Evolutionary conservation across 805 yeast genomes (phyloP).

Genomic region (Kuraishia floccosa): DNA sequence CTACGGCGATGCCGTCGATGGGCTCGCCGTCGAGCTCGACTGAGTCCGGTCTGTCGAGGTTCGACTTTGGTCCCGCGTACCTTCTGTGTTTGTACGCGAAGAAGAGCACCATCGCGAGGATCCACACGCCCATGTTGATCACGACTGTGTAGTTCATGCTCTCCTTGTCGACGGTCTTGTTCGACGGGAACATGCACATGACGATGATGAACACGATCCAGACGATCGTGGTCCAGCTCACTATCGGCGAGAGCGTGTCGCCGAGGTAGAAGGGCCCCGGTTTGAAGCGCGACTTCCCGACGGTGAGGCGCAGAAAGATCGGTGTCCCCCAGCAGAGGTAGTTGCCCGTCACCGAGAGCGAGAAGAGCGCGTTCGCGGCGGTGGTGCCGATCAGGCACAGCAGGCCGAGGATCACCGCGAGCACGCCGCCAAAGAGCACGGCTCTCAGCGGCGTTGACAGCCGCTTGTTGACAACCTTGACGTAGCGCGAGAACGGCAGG

Average conservation of each 20-base stretch:
- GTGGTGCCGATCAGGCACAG: slow-evolving; percentile 27
- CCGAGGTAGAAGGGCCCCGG: slow-evolving; percentile 35
- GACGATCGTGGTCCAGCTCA: slow-evolving; percentile 18
- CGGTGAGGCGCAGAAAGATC: slow-evolving; percentile 24
- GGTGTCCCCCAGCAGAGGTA: slow-evolving; percentile 33
- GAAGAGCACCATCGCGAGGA: slow-evolving; percentile 11
- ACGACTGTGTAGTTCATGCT: slow-evolving; percentile 24
- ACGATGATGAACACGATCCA: slow-evolving; percentile 18
- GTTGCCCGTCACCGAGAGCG: slow-evolving; percentile 32
- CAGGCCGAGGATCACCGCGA: slow-evolving; percentile 25
- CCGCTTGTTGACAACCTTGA: slow-evolving; percentile 28
- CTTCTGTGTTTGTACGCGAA: slow-evolving; percentile 13
- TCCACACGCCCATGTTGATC: slow-evolving; percentile 19
- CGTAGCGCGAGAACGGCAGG: slow-evolving; percentile 28
- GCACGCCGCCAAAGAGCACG: slow-evolving; percentile 24
- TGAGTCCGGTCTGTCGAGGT: slow-evolving; percentile 11
- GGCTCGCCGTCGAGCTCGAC: not conserved
- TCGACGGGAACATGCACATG: slow-evolving; percentile 27
- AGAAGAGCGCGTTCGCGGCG: slow-evolving; percentile 35
- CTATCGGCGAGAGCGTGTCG: slow-evolving; percentile 13
- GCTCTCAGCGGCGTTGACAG: slow-evolving; percentile 33
- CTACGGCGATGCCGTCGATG: not conserved
- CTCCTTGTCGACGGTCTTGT: slow-evolving; percentile 15
- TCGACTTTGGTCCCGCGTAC: slow-evolving; percentile 16
- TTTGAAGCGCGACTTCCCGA: slow-evolving; percentile 25